Evolutionary conservation across 495 filamentous ascomycete species (phyloP), one percentile per base, ranked within the genome.

Genomic region (Aspergillus kassunensis): DNA sequence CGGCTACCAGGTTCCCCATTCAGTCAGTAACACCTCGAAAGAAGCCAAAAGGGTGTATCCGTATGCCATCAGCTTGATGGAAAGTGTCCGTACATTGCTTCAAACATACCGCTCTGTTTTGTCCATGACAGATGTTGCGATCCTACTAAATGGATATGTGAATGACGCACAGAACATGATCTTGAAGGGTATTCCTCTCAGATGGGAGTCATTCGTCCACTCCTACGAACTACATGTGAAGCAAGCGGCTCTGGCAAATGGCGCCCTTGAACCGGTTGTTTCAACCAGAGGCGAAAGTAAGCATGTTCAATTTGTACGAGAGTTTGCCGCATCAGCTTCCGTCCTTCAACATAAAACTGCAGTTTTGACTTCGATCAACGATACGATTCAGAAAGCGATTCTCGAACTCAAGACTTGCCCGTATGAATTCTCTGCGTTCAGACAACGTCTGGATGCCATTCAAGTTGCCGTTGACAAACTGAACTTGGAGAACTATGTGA

Each of bases 131-230:
- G 87, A 91, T 54, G 90, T 95, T 25, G 81, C 89, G 2, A 85
- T 95, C 31, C 72, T 99, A 4, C 75, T 99, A 13, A 89, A 85
- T 58, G 91, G 93, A 23, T 95, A 97, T 58, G 83, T 90, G 51
- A 95, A 91, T 56, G 89, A 96, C 47, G 87, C 88, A 0, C 89
- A 96, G 51, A 67, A 66, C 24, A 80, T 96, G 58, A 81, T 97
- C 49, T 72, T 74, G 40, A 96, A 93, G 72, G 93, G 93, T 36
- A 76, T 97, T 39, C 87, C 89, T 10, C 73, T 97, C 25, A 85
- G 88, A 59, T 98, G 93, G 93, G 93, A 98, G 64, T 92, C 93
- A 0, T 96, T 98, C 63, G 88, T 98, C 27, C 90, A 97, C 60
- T 90, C 90, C 7, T 97, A 96, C 64, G 93, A 97, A 64, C 74